phyloP scores from a whole-genome alignment of 768 basidiomycete genomes.

The Lactarius evosmus region DNA sequence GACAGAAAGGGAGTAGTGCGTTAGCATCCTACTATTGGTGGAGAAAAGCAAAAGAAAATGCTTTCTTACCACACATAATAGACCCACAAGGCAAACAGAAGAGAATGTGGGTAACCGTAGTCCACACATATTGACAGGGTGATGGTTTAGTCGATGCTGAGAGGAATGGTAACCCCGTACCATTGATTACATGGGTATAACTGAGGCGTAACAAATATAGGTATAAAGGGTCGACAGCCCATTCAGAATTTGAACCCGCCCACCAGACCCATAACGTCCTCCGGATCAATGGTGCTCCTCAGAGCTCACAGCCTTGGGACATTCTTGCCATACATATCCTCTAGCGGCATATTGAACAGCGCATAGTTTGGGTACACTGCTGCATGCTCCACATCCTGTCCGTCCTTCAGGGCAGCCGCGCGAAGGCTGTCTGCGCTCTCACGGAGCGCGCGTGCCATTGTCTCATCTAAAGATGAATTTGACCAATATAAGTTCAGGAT shows the following conservation, averaged over 20 bases:
- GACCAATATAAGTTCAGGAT: neutral
- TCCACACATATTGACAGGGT: no score
- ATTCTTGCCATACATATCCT: slow-evolving; percentile 19
- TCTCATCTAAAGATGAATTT: neutral
- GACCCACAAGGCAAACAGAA: no score
- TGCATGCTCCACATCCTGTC: neutral
- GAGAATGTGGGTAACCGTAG: no score
- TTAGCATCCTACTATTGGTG: no score
- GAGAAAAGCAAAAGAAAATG: no score
- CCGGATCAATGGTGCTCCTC: slow-evolving; percentile 13
- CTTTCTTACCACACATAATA: no score
- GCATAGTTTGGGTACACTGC: neutral
- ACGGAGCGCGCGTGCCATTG: neutral
- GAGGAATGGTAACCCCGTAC: no score
- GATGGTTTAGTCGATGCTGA: no score
- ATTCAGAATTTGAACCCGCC: slow-evolving; percentile 26
- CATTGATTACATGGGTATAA: no score
- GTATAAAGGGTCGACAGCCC: neutral
- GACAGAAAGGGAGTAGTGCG: no score
- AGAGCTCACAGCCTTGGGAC: slow-evolving; percentile 11
- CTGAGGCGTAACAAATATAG: no score
- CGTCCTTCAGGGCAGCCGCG: neutral
- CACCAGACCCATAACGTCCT: slow-evolving; percentile 26
- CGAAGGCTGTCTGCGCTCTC: neutral
- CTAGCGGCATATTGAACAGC: neutral